A percentile compares a stretch with the other conserved stretches of the same genome.
Evolutionary conservation across 2,329 filamentous ascomycete genomes (phyloP).

Genomic region (Raffaelea deltoideospora): DNA sequence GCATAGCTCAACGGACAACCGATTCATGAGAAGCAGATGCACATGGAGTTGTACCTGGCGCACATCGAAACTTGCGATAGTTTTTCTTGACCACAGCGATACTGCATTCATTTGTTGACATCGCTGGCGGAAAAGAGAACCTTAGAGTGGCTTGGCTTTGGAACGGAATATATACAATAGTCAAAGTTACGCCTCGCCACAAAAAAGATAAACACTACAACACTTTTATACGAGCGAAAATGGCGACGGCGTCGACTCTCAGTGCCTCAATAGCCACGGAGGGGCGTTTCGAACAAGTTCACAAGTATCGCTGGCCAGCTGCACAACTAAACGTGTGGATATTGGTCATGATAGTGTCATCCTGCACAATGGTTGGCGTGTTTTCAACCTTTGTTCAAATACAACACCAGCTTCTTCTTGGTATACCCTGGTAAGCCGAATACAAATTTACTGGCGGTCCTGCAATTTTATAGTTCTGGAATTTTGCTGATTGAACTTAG

Average conservation of each 20-base stretch:
- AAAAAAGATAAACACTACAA: too few species aligned
- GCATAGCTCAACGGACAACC: too few species aligned
- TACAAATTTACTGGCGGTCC: neutral
- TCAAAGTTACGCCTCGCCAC: too few species aligned
- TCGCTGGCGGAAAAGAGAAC: too few species aligned
- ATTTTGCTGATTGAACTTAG: conserved; percentile 18
- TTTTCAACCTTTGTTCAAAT: conserved; percentile 44
- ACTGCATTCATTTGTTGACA: too few species aligned
- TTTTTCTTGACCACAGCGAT: too few species aligned
- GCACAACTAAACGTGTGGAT: conserved; percentile 53
- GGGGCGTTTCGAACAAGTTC: conserved; percentile 26
- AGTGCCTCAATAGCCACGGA: conserved; percentile 5
- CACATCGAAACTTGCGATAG: too few species aligned
- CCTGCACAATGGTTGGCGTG: conserved; percentile 43
- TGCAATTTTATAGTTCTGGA: too few species aligned
- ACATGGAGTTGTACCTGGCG: too few species aligned
- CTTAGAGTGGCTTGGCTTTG: too few species aligned
- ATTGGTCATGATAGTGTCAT: conserved; percentile 46
- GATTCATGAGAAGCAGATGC: too few species aligned
- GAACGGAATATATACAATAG: too few species aligned
- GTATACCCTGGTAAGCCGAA: conserved; percentile 39
- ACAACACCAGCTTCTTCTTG: conserved; percentile 37
- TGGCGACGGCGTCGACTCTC: conserved; percentile 2
- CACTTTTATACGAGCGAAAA: neutral
- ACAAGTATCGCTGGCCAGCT: conserved; percentile 55